Conservation (phyloP, 73 alveolate species). For the Stentor coeruleus region DNA sequence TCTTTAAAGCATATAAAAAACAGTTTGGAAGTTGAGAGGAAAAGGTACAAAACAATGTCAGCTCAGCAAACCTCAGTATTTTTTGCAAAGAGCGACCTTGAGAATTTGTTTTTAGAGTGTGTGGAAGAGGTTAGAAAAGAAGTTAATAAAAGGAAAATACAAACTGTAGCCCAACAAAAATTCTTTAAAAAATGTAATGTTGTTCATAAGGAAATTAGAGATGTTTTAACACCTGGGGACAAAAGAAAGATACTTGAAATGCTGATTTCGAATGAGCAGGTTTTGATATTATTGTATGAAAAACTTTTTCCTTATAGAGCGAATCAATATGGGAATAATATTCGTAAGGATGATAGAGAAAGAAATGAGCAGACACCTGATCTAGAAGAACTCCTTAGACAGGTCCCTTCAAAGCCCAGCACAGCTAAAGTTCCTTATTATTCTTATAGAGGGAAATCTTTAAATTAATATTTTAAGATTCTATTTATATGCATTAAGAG, state of each 20-base stretch:
- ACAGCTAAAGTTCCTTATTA: too few species aligned
- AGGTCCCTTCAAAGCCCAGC: too few species aligned
- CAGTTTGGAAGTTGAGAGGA: slow-evolving; percentile 42
- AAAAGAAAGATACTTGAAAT: slow-evolving; percentile 48
- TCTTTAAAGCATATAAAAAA: slow-evolving; percentile 42
- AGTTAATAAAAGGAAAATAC: slow-evolving; percentile 44
- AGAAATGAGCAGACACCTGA: background rate
- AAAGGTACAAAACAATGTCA: slow-evolving; percentile 33
- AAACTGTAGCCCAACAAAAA: background rate
- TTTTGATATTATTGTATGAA: slow-evolving; percentile 47
- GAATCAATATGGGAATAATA: background rate
- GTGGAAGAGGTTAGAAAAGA: slow-evolving; percentile 84
- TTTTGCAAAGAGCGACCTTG: slow-evolving; percentile 67
- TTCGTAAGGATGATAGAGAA: background rate
- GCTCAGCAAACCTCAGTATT: slow-evolving; percentile 43
- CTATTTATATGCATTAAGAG: too few species aligned
- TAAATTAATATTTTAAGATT: too few species aligned
- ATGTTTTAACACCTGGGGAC: slow-evolving; percentile 35
- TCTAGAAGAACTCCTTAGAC: background rate
- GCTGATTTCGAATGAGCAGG: slow-evolving; percentile 47
- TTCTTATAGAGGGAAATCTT: too few species aligned
- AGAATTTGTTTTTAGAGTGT: slow-evolving; percentile 76
- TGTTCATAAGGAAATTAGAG: slow-evolving; percentile 16
- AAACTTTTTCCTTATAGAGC: slow-evolving; percentile 50
- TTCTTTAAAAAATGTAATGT: background rate